A percentile compares a stretch with the other conserved stretches of the same genome.
Evolutionary conservation across 768 basidiomycete species (phyloP).

Genomic region (Suillus bovinus): DNA sequence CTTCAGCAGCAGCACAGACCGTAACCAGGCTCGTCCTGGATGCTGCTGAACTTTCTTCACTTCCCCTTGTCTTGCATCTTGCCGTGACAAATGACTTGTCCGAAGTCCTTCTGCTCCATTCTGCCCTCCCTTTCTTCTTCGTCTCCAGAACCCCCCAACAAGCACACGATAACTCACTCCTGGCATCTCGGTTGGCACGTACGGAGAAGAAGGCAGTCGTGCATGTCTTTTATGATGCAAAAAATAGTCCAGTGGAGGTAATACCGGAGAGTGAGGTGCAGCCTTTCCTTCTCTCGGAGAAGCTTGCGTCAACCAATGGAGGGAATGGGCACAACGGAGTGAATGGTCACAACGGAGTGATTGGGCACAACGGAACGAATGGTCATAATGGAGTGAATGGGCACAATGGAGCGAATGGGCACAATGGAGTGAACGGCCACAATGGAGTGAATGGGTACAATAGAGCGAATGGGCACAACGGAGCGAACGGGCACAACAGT

Average conservation of each 20-base stretch:
- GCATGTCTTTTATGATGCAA: conserved; percentile 70
- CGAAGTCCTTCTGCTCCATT: conserved; percentile 72
- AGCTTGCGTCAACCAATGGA: conserved; percentile 26
- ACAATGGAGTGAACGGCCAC: no score
- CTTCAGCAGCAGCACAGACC: conserved; percentile 49
- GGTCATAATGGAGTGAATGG: no score
- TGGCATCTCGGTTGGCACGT: conserved; percentile 80
- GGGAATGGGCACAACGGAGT: not conserved
- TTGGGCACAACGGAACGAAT: no score
- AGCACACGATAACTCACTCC: conserved; percentile 87
- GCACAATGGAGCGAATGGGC: no score
- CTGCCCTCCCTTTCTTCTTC: conserved; percentile 80
- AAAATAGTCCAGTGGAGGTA: conserved; percentile 44
- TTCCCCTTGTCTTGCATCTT: conserved; percentile 72
- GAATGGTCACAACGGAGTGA: no score
- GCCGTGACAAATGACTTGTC: conserved; percentile 67
- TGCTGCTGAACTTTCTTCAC: conserved; percentile 63
- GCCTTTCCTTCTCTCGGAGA: conserved; percentile 57
- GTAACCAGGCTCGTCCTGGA: conserved; percentile 64
- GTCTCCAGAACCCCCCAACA: conserved; percentile 76
- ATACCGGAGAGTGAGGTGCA: conserved; percentile 59
- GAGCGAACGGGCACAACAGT: no score
- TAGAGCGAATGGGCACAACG: no score
- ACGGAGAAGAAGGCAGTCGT: conserved; percentile 79
- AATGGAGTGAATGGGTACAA: no score